Evolutionary conservation across 805 yeast genomes (phyloP).

Genomic region (Ogataea allantospora): DNA sequence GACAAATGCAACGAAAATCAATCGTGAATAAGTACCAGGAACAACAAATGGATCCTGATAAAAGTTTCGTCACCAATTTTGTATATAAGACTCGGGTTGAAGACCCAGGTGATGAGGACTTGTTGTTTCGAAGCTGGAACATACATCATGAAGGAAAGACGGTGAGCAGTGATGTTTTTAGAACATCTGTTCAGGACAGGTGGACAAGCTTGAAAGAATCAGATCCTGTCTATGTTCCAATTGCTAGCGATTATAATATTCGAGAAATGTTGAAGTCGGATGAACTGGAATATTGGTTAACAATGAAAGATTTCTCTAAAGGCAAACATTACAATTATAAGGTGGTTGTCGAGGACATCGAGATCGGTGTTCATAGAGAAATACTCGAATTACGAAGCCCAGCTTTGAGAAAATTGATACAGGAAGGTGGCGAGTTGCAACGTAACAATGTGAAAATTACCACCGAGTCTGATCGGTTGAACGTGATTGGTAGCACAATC

Average conservation of each 20-base stretch:
- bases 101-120: constrained; percentile 7
- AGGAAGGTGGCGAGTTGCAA: constrained; percentile 5
- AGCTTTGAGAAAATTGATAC: constrained; percentile 6
- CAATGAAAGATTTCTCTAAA: constrained; percentile 16
- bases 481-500: constrained; percentile 25
- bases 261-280: constrained; percentile 39
- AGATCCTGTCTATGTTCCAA: not conserved
- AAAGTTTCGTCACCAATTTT: constrained; percentile 17
- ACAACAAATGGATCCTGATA: not conserved
- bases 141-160: constrained; percentile 4
- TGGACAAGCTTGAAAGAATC: constrained; percentile 16
- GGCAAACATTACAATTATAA: constrained; percentile 18
- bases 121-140: constrained; percentile 1
- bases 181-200: constrained; percentile 7
- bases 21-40: constrained; percentile 7
- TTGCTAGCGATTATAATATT: constrained; percentile 4
- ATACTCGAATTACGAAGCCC: constrained; percentile 14
- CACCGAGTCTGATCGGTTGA: constrained; percentile 1
- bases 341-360: constrained; percentile 16
- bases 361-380: constrained; percentile 19
- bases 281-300: constrained; percentile 27
- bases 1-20: constrained; percentile 7
- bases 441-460: constrained; percentile 16
- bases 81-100: constrained; percentile 8
- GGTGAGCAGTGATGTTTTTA: constrained; percentile 10